Percentiles rank a stretch among this genome's conserved stretches.
Evolutionary conservation across 2,329 filamentous ascomycete species (phyloP).

Genomic region (Fusarium heterosporum): DNA sequence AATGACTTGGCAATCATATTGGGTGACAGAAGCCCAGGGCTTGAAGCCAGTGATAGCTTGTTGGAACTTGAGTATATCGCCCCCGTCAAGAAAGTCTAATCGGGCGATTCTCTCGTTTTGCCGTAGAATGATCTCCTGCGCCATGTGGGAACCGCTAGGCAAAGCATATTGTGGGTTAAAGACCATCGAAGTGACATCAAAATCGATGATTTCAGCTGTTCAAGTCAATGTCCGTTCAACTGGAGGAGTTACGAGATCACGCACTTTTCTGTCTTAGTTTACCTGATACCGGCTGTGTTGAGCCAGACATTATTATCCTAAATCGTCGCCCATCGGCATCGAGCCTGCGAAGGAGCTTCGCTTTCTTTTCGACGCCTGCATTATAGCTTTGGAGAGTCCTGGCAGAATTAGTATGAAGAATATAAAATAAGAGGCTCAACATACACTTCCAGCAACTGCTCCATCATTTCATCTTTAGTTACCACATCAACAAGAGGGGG

Average conservation of each 20-base stretch:
- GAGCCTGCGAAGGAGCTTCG: slow-evolving; percentile 47
- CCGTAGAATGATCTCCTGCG: slow-evolving; percentile 48
- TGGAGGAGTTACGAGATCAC: neutral
- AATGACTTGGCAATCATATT: slow-evolving; percentile 47
- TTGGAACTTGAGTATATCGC: slow-evolving; percentile 49
- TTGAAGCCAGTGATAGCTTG: slow-evolving; percentile 52
- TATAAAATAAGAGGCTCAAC: neutral
- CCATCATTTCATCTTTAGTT: slow-evolving; percentile 51
- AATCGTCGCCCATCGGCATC: slow-evolving; percentile 45
- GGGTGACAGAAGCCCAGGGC: slow-evolving; percentile 44
- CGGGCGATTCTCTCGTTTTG: slow-evolving; percentile 50
- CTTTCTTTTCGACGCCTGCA: slow-evolving; percentile 39
- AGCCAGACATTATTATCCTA: slow-evolving; percentile 45
- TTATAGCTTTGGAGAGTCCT: slow-evolving; percentile 39
- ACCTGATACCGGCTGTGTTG: slow-evolving; percentile 35
- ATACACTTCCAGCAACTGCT: slow-evolving; percentile 48
- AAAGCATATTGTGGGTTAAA: slow-evolving; percentile 50
- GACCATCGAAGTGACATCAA: slow-evolving; percentile 47
- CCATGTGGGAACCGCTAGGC: slow-evolving; percentile 31
- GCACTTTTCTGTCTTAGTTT: slow-evolving; percentile 42
- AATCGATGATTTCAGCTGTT: slow-evolving; percentile 48
- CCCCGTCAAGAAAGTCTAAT: slow-evolving; percentile 44
- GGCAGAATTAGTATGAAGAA: slow-evolving; percentile 1
- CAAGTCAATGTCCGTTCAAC: slow-evolving; percentile 14
- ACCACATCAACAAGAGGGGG: slow-evolving; percentile 48